A percentile compares a stretch with the other conserved stretches of the same genome.
Evolutionary conservation across 352 stramenopile species (phyloP).

Genomic region (Pythium utonaiense): DNA sequence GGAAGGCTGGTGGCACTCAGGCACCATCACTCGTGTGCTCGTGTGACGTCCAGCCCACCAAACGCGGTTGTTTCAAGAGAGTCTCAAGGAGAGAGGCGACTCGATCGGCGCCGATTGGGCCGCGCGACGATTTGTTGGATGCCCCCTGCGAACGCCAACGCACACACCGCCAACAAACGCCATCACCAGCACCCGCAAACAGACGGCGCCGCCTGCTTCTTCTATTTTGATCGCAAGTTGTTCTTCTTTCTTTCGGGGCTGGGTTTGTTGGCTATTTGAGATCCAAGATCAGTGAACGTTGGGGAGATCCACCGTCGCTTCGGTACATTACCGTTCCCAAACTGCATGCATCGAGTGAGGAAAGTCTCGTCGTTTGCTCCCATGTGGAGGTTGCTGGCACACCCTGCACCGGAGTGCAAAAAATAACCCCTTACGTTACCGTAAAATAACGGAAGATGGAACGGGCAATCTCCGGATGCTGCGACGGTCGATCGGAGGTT

Average conservation of each 20-base stretch:
- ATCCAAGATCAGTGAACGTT: constrained; percentile 5
- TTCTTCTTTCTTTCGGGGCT: constrained; percentile 17
- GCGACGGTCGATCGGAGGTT: background rate
- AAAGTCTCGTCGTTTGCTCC: background rate
- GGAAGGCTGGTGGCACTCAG: background rate
- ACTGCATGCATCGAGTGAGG: background rate
- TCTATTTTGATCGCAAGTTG: constrained; percentile 20
- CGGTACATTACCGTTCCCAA: too few species aligned
- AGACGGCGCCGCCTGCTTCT: background rate
- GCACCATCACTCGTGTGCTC: constrained; percentile 3
- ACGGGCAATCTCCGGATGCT: background rate
- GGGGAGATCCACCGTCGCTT: too few species aligned
- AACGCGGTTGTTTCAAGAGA: too few species aligned
- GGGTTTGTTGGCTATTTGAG: constrained; percentile 13
- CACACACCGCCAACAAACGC: background rate
- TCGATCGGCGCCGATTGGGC: background rate
- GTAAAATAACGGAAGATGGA: constrained; percentile 9
- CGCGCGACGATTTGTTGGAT: background rate
- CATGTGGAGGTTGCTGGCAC: background rate
- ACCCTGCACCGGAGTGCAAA: too few species aligned
- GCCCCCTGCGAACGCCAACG: background rate
- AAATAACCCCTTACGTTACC: background rate
- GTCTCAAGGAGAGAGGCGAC: too few species aligned
- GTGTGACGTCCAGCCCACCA: background rate
- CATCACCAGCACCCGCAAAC: background rate